Percentiles rank a stretch among this genome's conserved stretches.
phyloP scores from a whole-genome alignment of 164 flowering plant species.

The Magnolia officinalis region DNA sequence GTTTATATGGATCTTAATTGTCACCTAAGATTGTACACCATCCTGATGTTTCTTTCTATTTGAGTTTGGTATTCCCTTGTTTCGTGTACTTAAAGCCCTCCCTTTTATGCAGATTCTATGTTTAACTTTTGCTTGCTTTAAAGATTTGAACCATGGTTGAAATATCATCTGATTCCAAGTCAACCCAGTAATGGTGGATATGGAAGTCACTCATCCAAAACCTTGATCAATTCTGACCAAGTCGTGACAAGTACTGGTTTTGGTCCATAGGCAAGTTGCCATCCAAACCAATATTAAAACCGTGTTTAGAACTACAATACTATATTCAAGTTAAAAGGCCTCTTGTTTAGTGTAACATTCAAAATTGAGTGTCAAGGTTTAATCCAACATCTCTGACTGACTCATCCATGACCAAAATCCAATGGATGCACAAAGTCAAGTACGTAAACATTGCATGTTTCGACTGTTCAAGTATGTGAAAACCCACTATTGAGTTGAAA shows the following conservation, averaged over 20 bases:
- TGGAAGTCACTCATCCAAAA: background rate
- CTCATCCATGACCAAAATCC: too few relatives aligned
- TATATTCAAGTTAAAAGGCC: conserved; percentile 2
- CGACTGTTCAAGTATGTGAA: too few relatives aligned
- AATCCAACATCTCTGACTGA: too few relatives aligned
- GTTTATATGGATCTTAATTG: background rate
- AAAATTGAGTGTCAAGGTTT: too few relatives aligned
- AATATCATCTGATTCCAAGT: background rate
- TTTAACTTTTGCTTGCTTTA: background rate
- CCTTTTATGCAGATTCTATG: background rate
- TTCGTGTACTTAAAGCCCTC: background rate
- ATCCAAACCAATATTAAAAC: background rate
- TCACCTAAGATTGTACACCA: background rate
- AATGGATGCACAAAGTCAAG: too few relatives aligned
- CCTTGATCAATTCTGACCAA: background rate
- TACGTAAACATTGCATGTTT: too few relatives aligned
- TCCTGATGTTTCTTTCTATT: background rate
- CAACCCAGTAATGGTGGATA: background rate
- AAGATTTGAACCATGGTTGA: background rate
- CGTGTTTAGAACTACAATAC: background rate
- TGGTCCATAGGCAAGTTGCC: background rate
- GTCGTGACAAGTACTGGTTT: background rate
- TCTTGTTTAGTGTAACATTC: background rate
- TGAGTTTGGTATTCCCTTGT: background rate
- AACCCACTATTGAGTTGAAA: too few relatives aligned